Evolutionary conservation across 257 asterid genomes (phyloP).

Genomic region (Plectranthus barbatus): DNA sequence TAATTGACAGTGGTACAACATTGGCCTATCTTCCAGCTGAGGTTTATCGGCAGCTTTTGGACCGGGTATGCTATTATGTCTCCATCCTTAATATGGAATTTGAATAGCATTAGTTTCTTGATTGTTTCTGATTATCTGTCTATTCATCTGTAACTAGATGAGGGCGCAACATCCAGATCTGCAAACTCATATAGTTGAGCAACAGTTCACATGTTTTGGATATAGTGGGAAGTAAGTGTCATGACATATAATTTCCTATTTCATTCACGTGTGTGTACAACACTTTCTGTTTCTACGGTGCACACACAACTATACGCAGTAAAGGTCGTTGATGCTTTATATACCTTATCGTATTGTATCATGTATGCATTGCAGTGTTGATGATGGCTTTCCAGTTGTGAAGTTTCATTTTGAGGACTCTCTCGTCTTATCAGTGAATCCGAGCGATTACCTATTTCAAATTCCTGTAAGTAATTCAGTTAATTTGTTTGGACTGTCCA

Average conservation of each 20-base stretch:
- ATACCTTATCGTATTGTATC: too few species aligned
- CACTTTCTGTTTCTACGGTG: too few species aligned
- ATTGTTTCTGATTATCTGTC: slow-evolving; percentile 10
- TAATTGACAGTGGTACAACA: slow-evolving; percentile 92
- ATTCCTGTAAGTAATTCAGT: slow-evolving; percentile 43
- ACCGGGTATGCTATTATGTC: slow-evolving; percentile 29
- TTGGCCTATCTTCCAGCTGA: slow-evolving; percentile 82
- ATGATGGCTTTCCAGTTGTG: slow-evolving; percentile 85
- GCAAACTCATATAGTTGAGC: slow-evolving; percentile 51
- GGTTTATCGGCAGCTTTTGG: slow-evolving; percentile 44
- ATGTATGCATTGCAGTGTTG: slow-evolving; percentile 49
- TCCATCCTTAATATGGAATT: not conserved
- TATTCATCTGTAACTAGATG: slow-evolving; percentile 33
- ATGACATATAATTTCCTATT: too few species aligned
- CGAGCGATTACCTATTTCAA: slow-evolving; percentile 68
- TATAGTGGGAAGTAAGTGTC: slow-evolving; percentile 58
- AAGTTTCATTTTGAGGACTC: slow-evolving; percentile 62
- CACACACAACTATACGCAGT: too few species aligned
- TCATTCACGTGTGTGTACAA: too few species aligned
- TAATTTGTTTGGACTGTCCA: not conserved
- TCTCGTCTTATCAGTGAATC: slow-evolving; percentile 59
- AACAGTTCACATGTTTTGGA: slow-evolving; percentile 60
- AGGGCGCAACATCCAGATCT: slow-evolving; percentile 53
- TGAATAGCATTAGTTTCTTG: slow-evolving; percentile 2
- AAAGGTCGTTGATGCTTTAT: too few species aligned